Evolutionary conservation across 73 alveolate species (phyloP).

Genomic region (Tetrahymena thermophila): DNA sequence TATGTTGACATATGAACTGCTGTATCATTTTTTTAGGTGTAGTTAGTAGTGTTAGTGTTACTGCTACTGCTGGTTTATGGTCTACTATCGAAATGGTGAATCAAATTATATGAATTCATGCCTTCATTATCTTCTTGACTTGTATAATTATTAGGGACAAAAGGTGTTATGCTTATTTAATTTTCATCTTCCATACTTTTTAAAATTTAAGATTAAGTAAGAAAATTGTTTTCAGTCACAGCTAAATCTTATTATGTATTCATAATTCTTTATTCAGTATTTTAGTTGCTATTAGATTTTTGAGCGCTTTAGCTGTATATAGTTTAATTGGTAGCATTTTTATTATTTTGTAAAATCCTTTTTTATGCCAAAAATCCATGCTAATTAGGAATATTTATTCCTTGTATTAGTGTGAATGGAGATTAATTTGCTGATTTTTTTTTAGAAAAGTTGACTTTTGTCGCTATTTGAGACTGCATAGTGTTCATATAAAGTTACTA

Average conservation of each 20-base stretch:
- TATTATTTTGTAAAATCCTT: neutral
- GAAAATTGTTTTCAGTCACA: neutral
- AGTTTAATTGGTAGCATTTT: neutral
- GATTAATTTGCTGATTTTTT: neutral
- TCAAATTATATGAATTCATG: neutral
- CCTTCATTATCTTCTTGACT: neutral
- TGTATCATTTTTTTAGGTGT: neutral
- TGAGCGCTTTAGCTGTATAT: neutral
- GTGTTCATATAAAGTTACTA: neutral
- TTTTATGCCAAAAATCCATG: neutral
- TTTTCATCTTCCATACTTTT: neutral
- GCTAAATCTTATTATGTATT: neutral
- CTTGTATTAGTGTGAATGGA: neutral
- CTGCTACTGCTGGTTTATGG: neutral
- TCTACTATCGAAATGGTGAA: neutral
- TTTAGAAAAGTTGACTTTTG: neutral
- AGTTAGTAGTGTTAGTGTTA: neutral
- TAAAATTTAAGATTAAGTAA: neutral
- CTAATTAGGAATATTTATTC: neutral
- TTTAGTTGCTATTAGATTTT: neutral
- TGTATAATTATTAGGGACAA: neutral
- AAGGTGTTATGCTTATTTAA: neutral
- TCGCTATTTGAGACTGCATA: neutral
- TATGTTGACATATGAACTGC: neutral
- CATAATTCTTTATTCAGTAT: neutral